Conservation (phyloP, 208 protist genomes). For the Crithidia bombi region DNA sequence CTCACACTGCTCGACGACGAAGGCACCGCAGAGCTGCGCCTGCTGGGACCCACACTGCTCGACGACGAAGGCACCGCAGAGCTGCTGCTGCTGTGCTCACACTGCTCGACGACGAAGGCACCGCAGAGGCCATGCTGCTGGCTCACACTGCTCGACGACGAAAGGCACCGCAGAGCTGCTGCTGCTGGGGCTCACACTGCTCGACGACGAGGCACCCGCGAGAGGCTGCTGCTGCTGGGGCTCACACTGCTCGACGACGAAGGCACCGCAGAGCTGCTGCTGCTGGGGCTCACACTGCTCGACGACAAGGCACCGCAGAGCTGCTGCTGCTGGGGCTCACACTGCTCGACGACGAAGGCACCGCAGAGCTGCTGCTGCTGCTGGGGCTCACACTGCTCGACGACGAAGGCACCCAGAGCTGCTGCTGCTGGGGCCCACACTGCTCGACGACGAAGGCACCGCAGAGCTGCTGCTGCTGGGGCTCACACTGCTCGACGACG, state of each 20-base stretch:
- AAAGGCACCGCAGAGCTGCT: not conserved
- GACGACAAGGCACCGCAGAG: not conserved
- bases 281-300: not conserved
- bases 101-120: too few species aligned
- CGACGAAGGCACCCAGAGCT: not conserved
- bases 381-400: not conserved
- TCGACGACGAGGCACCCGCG: not conserved
- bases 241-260: not conserved
- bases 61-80: too few species aligned
- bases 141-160: not conserved
- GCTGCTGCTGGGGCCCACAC: not conserved
- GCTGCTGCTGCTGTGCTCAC: not conserved
- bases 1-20: not conserved
- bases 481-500: not conserved
- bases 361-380: too few species aligned
- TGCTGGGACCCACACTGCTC: not conserved
- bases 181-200: not conserved
- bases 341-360: too few species aligned
- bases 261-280: not conserved
- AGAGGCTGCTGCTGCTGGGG: not conserved
- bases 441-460: too few species aligned
- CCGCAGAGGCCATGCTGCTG: not conserved
- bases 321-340: not conserved
- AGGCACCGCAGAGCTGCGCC: not conserved
- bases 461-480: not conserved